A percentile compares a stretch with the other conserved stretches of the same genome.
These are phyloP conservation scores for Pestalotiopsis sp. DNA, from an alignment of 2,329 filamentous ascomycete genomes.

Conservation along the genomic window DNA sequence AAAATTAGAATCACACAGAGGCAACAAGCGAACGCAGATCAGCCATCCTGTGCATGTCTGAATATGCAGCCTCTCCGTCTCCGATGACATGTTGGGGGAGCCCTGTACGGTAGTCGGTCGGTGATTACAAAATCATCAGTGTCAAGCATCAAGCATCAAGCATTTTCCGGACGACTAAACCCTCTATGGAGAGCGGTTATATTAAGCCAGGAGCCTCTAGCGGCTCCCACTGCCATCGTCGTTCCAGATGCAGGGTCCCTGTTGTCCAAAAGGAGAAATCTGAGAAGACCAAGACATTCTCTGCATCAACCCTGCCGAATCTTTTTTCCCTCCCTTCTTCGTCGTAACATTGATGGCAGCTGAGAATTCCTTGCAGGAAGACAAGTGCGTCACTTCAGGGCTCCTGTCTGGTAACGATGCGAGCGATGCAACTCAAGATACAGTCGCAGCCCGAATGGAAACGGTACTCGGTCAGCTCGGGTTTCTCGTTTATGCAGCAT, in stretches of 20 bases:
- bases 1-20: neutral
- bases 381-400: neutral
- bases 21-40: neutral
- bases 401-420: neutral
- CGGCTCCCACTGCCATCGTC: neutral
- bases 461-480: constrained; percentile 7
- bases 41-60: too few species aligned
- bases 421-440: neutral
- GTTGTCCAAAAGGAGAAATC: neutral
- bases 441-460: neutral
- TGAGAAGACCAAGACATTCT: neutral
- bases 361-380: neutral
- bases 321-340: neutral
- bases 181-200: neutral
- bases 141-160: neutral
- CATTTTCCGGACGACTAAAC: neutral
- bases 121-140: neutral
- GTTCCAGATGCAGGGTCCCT: neutral
- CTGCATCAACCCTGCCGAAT: neutral
- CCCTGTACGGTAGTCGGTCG: constrained; percentile 1
- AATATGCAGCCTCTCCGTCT: neutral
- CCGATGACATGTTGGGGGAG: neutral
- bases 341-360: neutral
- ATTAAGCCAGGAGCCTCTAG: neutral
- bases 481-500: neutral